A percentile compares a stretch with the other conserved stretches of the same genome.
phyloP scores from a whole-genome alignment of 2,329 filamentous ascomycete species.

The Fusarium irregulare region DNA sequence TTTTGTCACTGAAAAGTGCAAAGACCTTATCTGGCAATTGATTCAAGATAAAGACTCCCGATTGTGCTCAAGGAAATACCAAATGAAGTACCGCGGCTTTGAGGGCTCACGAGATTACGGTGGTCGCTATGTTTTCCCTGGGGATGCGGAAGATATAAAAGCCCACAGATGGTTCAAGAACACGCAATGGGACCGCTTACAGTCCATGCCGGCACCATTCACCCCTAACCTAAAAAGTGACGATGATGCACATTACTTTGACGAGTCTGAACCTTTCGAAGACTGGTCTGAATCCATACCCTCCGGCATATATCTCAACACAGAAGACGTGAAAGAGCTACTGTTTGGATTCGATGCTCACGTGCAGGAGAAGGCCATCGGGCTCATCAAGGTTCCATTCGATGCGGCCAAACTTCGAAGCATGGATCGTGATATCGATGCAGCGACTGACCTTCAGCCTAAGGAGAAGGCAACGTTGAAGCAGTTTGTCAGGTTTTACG shows the following conservation, averaged over 20 bases:
- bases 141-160: slow-evolving; percentile 92
- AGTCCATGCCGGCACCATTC: slow-evolving; percentile 79
- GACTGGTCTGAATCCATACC: slow-evolving; percentile 66
- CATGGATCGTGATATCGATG: slow-evolving; percentile 62
- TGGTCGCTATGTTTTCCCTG: slow-evolving; percentile 77
- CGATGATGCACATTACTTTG: slow-evolving; percentile 90
- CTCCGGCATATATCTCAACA: slow-evolving; percentile 47
- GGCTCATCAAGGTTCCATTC: slow-evolving; percentile 61
- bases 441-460: slow-evolving; percentile 48
- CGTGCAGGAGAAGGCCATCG: slow-evolving; percentile 58
- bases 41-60: slow-evolving; percentile 80
- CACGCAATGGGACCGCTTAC: slow-evolving; percentile 81
- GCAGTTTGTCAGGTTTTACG: slow-evolving; percentile 63
- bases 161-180: slow-evolving; percentile 85
- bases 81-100: slow-evolving; percentile 66
- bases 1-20: slow-evolving; percentile 74
- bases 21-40: slow-evolving; percentile 79
- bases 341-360: slow-evolving; percentile 54
- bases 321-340: slow-evolving; percentile 48
- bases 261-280: slow-evolving; percentile 79
- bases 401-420: slow-evolving; percentile 61
- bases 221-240: slow-evolving; percentile 75
- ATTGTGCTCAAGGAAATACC: slow-evolving; percentile 81
- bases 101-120: slow-evolving; percentile 42
- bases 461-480: slow-evolving; percentile 59